phyloP scores from a whole-genome alignment of 169 alveolate genomes.

The Plasmodium sp. region DNA sequence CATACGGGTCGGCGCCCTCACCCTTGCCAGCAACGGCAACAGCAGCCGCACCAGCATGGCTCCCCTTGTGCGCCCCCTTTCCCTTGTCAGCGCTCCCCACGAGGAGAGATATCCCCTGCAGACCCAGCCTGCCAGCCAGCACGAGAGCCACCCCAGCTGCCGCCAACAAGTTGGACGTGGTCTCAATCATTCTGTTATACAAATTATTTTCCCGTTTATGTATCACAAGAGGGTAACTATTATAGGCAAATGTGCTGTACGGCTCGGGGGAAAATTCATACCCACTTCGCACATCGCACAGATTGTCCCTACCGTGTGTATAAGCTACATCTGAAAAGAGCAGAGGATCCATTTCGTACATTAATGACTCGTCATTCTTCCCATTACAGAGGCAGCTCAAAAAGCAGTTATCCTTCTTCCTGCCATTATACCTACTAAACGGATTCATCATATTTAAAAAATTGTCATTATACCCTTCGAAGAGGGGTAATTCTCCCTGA shows the following conservation, averaged over 20 bases:
- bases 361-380: slow-evolving; percentile 8
- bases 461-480: slow-evolving; percentile 49
- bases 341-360: slow-evolving; percentile 17
- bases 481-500: slow-evolving; percentile 42
- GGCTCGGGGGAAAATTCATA: slow-evolving; percentile 2
- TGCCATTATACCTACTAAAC: not conserved
- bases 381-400: slow-evolving; percentile 41
- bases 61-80: not conserved
- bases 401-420: slow-evolving; percentile 10
- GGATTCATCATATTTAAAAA: slow-evolving; percentile 61
- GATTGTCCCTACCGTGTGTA: not conserved
- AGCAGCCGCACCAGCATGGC: not conserved
- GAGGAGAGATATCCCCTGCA: slow-evolving; percentile 44
- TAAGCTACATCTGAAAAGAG: not conserved
- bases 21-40: not conserved
- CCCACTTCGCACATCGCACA: not conserved
- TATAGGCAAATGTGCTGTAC: not conserved
- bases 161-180: slow-evolving; percentile 50
- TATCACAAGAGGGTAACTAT: slow-evolving; percentile 25
- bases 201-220: slow-evolving; percentile 3
- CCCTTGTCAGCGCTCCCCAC: not conserved
- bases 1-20: not conserved
- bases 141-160: slow-evolving; percentile 58
- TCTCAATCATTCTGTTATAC: slow-evolving; percentile 26
- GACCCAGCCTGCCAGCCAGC: slow-evolving; percentile 59